phyloP scores from a whole-genome alignment of 2,329 filamentous ascomycete species.

The Fusarium sp. region DNA sequence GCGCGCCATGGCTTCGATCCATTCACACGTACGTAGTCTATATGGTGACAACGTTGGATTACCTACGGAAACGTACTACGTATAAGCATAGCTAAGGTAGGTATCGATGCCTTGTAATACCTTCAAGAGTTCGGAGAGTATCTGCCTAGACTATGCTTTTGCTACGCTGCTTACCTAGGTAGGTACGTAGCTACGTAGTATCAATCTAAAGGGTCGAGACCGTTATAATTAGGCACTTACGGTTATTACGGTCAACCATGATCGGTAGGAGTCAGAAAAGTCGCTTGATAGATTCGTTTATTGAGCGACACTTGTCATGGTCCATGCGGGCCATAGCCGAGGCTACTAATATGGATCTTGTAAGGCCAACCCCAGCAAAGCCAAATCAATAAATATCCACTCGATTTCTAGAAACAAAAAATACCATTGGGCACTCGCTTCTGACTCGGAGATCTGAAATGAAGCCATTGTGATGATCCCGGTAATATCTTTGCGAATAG shows the following conservation, averaged over 20 bases:
- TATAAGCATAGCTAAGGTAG: too few species aligned
- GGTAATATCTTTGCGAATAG: too few species aligned
- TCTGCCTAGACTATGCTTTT: neutral
- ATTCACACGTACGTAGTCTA: slow-evolving; percentile 12
- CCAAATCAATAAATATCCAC: slow-evolving; percentile 11
- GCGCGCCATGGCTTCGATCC: slow-evolving; percentile 8
- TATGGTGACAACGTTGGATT: slow-evolving; percentile 8
- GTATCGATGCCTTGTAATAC: too few species aligned
- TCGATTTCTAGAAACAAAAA: neutral
- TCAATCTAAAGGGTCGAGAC: slow-evolving; percentile 1
- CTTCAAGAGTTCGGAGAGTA: too few species aligned
- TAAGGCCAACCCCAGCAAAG: neutral
- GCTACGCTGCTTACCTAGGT: neutral
- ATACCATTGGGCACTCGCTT: slow-evolving; percentile 11
- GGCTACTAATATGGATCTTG: slow-evolving; percentile 12
- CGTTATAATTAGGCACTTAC: slow-evolving; percentile 1
- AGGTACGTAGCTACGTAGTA: neutral
- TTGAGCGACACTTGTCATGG: neutral
- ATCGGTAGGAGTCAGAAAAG: slow-evolving; percentile 1
- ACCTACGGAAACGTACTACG: neutral
- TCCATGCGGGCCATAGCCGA: slow-evolving; percentile 5
- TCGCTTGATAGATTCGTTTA: neutral
- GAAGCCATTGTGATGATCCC: too few species aligned
- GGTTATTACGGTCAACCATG: slow-evolving; percentile 14
- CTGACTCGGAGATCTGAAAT: neutral